A percentile compares a stretch with the other conserved stretches of the same genome.
phyloP scores from a whole-genome alignment of 176 grass and related monocot genomes.

The Stipa capillata region DNA sequence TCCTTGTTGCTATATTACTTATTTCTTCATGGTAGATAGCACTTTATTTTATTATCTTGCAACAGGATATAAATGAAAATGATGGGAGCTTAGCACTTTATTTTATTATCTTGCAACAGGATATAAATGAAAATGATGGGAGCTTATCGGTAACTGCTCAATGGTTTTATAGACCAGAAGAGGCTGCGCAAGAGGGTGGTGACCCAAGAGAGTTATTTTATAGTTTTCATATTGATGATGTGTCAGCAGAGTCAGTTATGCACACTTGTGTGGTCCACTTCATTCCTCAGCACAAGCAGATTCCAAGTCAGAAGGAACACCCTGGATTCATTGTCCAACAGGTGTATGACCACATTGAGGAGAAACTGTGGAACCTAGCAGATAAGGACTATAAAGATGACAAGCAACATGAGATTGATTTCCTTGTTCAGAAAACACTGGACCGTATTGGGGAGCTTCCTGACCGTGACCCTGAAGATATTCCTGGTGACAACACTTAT shows the following conservation, averaged over 20 bases:
- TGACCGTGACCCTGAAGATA: slow-evolving; percentile 53
- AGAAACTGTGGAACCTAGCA: slow-evolving; percentile 70
- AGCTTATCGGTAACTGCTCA: slow-evolving; percentile 70
- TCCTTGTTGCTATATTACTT: not conserved
- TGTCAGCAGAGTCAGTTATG: slow-evolving; percentile 93
- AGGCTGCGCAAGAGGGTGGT: slow-evolving; percentile 73
- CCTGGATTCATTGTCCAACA: slow-evolving; percentile 96
- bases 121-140: slow-evolving; percentile 56
- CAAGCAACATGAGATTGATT: slow-evolving; percentile 69
- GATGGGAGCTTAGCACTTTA: slow-evolving; percentile 25
- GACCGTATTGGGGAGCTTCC: slow-evolving; percentile 65
- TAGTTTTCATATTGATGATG: slow-evolving; percentile 82
- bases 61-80: slow-evolving; percentile 62
- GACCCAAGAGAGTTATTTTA: slow-evolving; percentile 92
- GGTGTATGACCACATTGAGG: slow-evolving; percentile 69
- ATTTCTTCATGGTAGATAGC: not conserved
- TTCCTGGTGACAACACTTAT: slow-evolving; percentile 39
- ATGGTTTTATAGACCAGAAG: slow-evolving; percentile 98
- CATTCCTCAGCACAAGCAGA: slow-evolving; percentile 73
- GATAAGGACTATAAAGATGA: slow-evolving; percentile 75
- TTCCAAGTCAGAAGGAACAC: slow-evolving; percentile 69
- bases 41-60: not conserved
- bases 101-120: slow-evolving; percentile 28
- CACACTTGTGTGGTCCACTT: slow-evolving; percentile 93
- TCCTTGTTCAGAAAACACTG: slow-evolving; percentile 75